Conservation (phyloP, 2,329 filamentous ascomycete genomes). For the Colletotrichum orbiculare region DNA sequence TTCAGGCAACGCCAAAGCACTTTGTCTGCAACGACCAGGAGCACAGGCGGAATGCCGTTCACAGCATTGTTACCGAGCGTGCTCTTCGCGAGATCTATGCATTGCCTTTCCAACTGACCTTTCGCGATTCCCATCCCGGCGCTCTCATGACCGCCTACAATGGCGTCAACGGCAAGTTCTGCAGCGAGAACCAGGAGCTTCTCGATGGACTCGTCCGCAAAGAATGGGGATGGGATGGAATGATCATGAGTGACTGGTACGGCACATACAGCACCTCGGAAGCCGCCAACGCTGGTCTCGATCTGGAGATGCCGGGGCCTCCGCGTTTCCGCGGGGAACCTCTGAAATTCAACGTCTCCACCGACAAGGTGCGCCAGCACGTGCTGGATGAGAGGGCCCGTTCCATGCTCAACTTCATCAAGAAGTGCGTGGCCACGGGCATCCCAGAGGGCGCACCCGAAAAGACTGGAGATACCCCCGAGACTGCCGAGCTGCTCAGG, state of each 20-base stretch:
- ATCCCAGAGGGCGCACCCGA: slow-evolving; percentile 67
- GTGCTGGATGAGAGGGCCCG: slow-evolving; percentile 69
- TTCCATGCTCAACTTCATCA: slow-evolving; percentile 68
- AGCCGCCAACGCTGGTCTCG: slow-evolving; percentile 62
- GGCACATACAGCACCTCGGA: slow-evolving; percentile 66
- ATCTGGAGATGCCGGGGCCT: slow-evolving; percentile 71
- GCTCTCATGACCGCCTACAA: slow-evolving; percentile 71
- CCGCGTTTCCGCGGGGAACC: slow-evolving; percentile 61
- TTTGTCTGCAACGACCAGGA: slow-evolving; percentile 73
- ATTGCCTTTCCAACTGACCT: slow-evolving; percentile 67
- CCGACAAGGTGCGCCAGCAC: slow-evolving; percentile 66
- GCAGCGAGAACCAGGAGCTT: slow-evolving; percentile 63
- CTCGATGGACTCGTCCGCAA: slow-evolving; percentile 62
- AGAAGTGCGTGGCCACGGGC: slow-evolving; percentile 63
- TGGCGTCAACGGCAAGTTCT: slow-evolving; percentile 67
- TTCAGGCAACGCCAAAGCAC: slow-evolving; percentile 69
- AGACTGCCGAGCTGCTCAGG: slow-evolving; percentile 73
- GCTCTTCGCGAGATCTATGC: slow-evolving; percentile 69
- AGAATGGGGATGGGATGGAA: slow-evolving; percentile 68
- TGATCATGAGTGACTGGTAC: slow-evolving; percentile 71
- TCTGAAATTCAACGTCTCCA: slow-evolving; percentile 63
- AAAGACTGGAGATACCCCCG: slow-evolving; percentile 65
- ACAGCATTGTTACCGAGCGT: slow-evolving; percentile 65
- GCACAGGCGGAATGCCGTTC: slow-evolving; percentile 65
- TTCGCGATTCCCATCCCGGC: slow-evolving; percentile 61